Conservation (phyloP, 2,329 filamentous ascomycete genomes). For the Talaromyces islandicus region DNA sequence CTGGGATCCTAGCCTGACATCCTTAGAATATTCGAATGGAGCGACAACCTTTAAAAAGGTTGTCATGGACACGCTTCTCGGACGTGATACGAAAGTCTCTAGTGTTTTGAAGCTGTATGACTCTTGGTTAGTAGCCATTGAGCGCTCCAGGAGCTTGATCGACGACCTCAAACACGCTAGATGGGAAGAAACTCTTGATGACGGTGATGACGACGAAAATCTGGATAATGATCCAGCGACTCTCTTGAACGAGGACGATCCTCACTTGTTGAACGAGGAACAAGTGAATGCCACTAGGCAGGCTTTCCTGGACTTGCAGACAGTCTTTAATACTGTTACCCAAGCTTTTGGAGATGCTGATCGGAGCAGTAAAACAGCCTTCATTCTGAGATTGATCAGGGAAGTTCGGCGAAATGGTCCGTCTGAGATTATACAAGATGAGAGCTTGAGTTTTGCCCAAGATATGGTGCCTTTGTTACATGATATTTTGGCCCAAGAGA, state of each 20-base stretch:
- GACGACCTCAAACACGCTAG: slow-evolving; percentile 28
- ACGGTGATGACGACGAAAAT: slow-evolving; percentile 32
- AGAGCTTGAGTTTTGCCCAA: slow-evolving; percentile 48
- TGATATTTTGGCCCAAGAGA: slow-evolving; percentile 49
- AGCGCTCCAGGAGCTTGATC: slow-evolving; percentile 35
- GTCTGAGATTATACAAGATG: slow-evolving; percentile 35
- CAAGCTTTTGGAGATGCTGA: slow-evolving; percentile 42
- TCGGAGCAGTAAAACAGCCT: slow-evolving; percentile 49
- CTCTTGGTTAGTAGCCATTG: slow-evolving; percentile 68
- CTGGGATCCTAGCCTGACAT: slow-evolving; percentile 62
- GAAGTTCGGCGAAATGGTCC: slow-evolving; percentile 66
- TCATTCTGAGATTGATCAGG: slow-evolving; percentile 66
- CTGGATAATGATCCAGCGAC: slow-evolving; percentile 26
- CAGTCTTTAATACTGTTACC: slow-evolving; percentile 36
- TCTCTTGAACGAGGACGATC: slow-evolving; percentile 66
- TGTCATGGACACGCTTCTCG: slow-evolving; percentile 64
- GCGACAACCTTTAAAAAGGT: slow-evolving; percentile 63
- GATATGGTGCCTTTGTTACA: slow-evolving; percentile 61
- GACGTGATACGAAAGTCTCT: slow-evolving; percentile 62
- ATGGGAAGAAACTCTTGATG: slow-evolving; percentile 35
- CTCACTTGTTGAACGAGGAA: slow-evolving; percentile 54
- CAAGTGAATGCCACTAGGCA: slow-evolving; percentile 52
- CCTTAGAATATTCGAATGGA: slow-evolving; percentile 60
- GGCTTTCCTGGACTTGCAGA: slow-evolving; percentile 52
- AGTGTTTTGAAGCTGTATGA: slow-evolving; percentile 59